Percentiles rank a stretch among this genome's conserved stretches.
These are phyloP conservation scores for Sporisorium sorghi DNA, from an alignment of 1,284 basidiomycete species.

Conservation along the genomic window DNA sequence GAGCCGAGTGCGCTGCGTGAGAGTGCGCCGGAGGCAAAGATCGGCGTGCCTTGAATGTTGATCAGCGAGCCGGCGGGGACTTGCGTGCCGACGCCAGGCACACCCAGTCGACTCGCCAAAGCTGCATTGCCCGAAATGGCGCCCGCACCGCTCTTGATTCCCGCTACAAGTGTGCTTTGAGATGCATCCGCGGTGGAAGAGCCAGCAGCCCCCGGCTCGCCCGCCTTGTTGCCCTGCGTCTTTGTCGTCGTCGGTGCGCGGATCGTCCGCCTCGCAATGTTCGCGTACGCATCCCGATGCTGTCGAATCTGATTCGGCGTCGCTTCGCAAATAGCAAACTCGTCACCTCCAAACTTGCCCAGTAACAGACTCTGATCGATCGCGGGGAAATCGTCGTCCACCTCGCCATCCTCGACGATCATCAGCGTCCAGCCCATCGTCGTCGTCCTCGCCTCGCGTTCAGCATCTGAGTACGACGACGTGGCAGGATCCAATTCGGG, in stretches of 20 bases:
- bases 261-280: conserved; percentile 37
- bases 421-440: conserved; percentile 93
- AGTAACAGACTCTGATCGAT: conserved; percentile 88
- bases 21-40: conserved; percentile 57
- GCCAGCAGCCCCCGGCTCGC: conserved; percentile 25
- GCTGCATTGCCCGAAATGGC: conserved; percentile 36
- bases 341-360: conserved; percentile 88
- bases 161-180: conserved; percentile 27
- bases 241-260: conserved; percentile 26
- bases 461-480: conserved; percentile 71
- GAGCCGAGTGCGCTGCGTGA: conserved; percentile 47
- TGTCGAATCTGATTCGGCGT: conserved; percentile 82
- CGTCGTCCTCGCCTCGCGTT: conserved; percentile 75
- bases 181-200: conserved; percentile 21
- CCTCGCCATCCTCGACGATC: conserved; percentile 96
- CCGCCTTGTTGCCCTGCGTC: conserved; percentile 11
- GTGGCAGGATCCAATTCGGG: conserved; percentile 76
- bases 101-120: conserved; percentile 37
- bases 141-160: conserved; percentile 24
- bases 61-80: conserved; percentile 45
- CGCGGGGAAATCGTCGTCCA: conserved; percentile 98
- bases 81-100: conserved; percentile 21
- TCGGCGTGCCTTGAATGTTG: conserved; percentile 58
- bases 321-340: conserved; percentile 84
- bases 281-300: conserved; percentile 74